These are phyloP conservation scores for Sophora flavescens DNA, from an alignment of 306 rosid species.

Conservation along the genomic window DNA sequence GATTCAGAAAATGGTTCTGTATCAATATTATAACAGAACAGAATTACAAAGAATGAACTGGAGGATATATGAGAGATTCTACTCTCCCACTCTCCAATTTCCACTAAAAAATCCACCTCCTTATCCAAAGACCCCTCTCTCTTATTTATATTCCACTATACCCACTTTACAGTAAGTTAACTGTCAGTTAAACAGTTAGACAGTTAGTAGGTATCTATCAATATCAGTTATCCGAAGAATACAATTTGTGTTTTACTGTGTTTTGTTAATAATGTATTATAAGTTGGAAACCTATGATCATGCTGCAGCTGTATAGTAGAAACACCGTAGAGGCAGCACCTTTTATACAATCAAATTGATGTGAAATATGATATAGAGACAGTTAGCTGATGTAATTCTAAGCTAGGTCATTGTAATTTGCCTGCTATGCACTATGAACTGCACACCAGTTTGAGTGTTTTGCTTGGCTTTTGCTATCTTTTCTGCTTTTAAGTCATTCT, in stretches of 20 bases:
- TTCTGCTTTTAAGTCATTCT: background rate
- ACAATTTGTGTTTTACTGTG: background rate
- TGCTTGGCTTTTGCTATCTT: conserved; percentile 5
- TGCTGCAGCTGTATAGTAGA: background rate
- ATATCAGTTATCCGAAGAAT: background rate
- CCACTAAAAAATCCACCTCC: too few species aligned
- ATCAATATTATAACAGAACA: too few species aligned
- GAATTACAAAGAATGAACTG: too few species aligned
- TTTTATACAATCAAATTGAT: background rate
- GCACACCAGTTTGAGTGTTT: background rate
- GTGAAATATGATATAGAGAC: background rate
- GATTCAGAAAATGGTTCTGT: too few species aligned
- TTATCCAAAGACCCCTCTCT: too few species aligned
- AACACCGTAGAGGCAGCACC: conserved; percentile 10
- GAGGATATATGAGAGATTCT: too few species aligned
- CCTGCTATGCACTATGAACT: background rate
- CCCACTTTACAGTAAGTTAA: too few species aligned
- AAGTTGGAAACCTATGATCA: conserved; percentile 2
- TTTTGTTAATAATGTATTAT: background rate
- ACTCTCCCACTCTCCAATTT: too few species aligned
- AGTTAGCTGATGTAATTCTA: conserved; percentile 31
- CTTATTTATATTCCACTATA: too few species aligned
- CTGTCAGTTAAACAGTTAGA: too few species aligned
- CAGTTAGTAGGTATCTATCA: too few species aligned
- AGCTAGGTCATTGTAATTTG: conserved; percentile 4